phyloP scores from a whole-genome alignment of 805 yeast species.

The Tetrapisispora phaffii region DNA sequence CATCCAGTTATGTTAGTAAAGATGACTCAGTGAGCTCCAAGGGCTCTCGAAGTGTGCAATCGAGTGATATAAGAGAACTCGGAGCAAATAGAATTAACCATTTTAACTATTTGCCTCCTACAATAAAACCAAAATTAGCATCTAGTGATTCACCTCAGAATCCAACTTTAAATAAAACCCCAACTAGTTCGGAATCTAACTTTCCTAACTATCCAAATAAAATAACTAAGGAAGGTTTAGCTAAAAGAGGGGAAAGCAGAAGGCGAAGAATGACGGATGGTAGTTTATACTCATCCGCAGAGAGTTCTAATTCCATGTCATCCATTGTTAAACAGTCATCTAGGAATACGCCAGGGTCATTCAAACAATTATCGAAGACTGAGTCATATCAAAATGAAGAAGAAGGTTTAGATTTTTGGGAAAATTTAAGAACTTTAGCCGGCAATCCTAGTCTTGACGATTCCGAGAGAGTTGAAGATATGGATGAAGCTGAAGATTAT shows the following conservation, averaged over 20 bases:
- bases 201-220: background rate
- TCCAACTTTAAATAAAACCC: conserved; percentile 34
- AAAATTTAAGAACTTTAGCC: conserved; percentile 50
- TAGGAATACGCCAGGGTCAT: background rate
- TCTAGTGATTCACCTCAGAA: conserved; percentile 45
- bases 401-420: conserved; percentile 65
- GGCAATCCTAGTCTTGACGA: conserved; percentile 19
- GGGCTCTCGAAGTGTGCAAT: conserved; percentile 16
- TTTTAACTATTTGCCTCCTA: conserved; percentile 66
- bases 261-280: background rate
- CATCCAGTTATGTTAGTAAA: conserved; percentile 2
- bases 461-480: background rate
- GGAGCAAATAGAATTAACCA: conserved; percentile 54
- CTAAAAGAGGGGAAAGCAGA: background rate
- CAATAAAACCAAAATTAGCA: conserved; percentile 60
- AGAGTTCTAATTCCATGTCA: background rate
- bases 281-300: background rate
- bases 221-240: conserved; percentile 1
- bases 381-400: conserved; percentile 29
- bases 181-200: background rate
- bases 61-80: conserved; percentile 33
- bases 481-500: conserved; percentile 2
- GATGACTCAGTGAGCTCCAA: conserved; percentile 10
- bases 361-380: background rate
- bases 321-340: background rate